These are phyloP conservation scores for Cylindrotheca fusiformis DNA, from an alignment of 108 stramenopile species.

Conservation along the genomic window DNA sequence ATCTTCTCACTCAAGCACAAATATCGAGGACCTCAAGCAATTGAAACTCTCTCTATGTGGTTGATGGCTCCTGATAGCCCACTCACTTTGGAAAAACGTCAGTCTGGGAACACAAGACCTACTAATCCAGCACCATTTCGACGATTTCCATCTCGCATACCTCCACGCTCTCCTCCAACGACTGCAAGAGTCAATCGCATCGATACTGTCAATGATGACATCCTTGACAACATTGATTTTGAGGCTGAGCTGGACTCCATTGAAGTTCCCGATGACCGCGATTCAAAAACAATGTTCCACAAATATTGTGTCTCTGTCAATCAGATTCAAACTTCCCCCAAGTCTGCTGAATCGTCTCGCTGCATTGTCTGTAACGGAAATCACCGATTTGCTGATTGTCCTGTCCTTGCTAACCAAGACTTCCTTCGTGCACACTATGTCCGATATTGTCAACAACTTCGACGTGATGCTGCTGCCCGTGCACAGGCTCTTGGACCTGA, in stretches of 20 bases:
- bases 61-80: too few species aligned
- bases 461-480: background rate
- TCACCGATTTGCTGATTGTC: background rate
- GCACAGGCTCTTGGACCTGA: background rate
- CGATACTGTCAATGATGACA: too few species aligned
- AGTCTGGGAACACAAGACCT: background rate
- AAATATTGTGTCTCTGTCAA: background rate
- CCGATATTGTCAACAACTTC: too few species aligned
- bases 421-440: conserved; percentile 5
- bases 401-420: background rate
- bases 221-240: too few species aligned
- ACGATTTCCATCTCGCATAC: background rate
- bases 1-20: background rate
- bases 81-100: background rate
- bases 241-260: conserved; percentile 2
- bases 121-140: background rate
- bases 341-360: background rate
- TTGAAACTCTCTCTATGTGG: too few species aligned
- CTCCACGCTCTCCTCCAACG: background rate
- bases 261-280: background rate
- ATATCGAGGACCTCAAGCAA: background rate
- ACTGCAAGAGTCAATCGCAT: too few species aligned
- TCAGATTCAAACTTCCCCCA: background rate
- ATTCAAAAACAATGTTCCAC: background rate
- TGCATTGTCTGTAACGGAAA: conserved; percentile 4